Evolutionary conservation across 257 asterid species (phyloP).

Genomic region (Schizonepeta tenuifolia): DNA sequence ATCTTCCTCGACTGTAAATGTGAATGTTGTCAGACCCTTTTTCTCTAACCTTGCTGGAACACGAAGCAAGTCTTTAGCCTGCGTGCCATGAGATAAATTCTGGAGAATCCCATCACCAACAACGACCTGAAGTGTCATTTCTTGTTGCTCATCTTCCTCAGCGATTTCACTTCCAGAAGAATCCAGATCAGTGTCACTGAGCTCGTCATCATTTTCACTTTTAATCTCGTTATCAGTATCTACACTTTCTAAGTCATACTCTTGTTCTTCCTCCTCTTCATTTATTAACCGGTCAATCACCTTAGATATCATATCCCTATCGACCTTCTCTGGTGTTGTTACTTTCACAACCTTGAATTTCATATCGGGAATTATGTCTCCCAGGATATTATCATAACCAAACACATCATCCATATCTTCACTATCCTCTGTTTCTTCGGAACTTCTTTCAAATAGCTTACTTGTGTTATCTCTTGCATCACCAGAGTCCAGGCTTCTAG

Average conservation of each 20-base stretch:
- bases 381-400: slow-evolving; percentile 69
- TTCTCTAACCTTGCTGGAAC: slow-evolving; percentile 89
- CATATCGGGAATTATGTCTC: slow-evolving; percentile 93
- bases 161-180: slow-evolving; percentile 52
- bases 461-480: slow-evolving; percentile 61
- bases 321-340: slow-evolving; percentile 73
- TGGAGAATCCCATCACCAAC: slow-evolving; percentile 61
- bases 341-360: slow-evolving; percentile 89
- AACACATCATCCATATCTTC: slow-evolving; percentile 78
- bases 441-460: slow-evolving; percentile 59
- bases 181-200: slow-evolving; percentile 52
- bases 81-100: slow-evolving; percentile 47
- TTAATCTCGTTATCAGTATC: slow-evolving; percentile 49
- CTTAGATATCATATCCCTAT: slow-evolving; percentile 78
- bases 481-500: slow-evolving; percentile 54
- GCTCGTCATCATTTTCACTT: slow-evolving; percentile 55
- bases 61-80: slow-evolving; percentile 63
- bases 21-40: slow-evolving; percentile 66
- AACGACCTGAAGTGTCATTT: slow-evolving; percentile 72
- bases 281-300: slow-evolving; percentile 87
- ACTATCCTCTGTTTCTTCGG: slow-evolving; percentile 66
- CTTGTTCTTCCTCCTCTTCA: slow-evolving; percentile 78
- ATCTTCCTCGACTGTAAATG: slow-evolving; percentile 82
- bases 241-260: slow-evolving; percentile 45
- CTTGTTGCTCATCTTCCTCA: slow-evolving; percentile 64